Evolutionary conservation across 2,329 filamentous ascomycete species (phyloP).

Genomic region (Blastomyces emzantsi): DNA sequence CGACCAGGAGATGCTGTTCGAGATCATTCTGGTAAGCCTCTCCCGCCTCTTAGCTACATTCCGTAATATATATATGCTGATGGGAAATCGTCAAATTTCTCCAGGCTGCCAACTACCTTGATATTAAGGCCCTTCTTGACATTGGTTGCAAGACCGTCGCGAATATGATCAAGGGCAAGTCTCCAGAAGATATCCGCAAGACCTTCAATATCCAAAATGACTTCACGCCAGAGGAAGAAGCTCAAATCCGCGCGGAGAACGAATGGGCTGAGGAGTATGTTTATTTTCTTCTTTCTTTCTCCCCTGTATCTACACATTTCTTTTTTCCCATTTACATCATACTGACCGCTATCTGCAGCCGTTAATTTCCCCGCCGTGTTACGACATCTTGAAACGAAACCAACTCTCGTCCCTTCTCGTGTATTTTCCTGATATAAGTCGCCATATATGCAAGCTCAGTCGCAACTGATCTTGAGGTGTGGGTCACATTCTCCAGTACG

Average conservation of each 20-base stretch:
- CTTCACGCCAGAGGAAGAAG: conserved; percentile 97
- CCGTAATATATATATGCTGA: not conserved
- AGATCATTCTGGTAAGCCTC: conserved; percentile 81
- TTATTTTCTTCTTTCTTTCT: not conserved
- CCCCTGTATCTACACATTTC: not conserved
- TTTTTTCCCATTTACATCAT: conserved; percentile 9
- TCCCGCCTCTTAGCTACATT: not conserved
- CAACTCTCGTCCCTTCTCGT: not conserved
- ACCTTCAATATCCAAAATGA: conserved; percentile 99
- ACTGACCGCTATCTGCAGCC: not conserved
- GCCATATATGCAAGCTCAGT: not conserved
- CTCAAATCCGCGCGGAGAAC: conserved; percentile 89
- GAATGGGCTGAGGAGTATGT: conserved; percentile 77
- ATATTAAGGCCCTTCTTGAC: conserved; percentile 96
- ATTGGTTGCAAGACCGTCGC: conserved; percentile 99
- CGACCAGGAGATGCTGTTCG: conserved; percentile 98
- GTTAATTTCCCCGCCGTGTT: not conserved
- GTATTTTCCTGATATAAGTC: not conserved
- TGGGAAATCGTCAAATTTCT: not conserved
- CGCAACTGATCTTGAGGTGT: not conserved
- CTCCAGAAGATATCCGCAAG: conserved; percentile 96
- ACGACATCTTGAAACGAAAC: not conserved
- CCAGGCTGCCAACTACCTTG: conserved; percentile 93
- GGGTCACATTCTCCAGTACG: not conserved
- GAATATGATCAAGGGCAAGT: conserved; percentile 99